A percentile compares a stretch with the other conserved stretches of the same genome.
phyloP scores from a whole-genome alignment of 75 land plant genomes.

The Pinus tabuliformis region DNA sequence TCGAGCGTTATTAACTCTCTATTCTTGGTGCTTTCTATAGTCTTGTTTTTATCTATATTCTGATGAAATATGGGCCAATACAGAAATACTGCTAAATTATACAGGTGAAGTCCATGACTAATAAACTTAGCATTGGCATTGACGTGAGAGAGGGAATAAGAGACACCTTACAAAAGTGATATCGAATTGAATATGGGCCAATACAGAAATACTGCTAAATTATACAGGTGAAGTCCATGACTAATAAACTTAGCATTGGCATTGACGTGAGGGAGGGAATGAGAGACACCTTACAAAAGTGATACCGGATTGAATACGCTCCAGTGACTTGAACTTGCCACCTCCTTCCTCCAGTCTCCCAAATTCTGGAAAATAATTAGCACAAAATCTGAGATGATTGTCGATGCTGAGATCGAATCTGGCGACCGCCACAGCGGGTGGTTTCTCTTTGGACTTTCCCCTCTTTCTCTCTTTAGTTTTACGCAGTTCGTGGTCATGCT shows the following conservation, averaged over 20 bases:
- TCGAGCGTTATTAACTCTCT: not conserved
- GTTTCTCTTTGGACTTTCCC: not conserved
- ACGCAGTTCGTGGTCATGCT: no score
- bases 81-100: not conserved
- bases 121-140: not conserved
- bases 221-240: not conserved
- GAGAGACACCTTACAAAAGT: not conserved
- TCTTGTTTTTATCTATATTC: not conserved
- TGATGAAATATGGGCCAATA: not conserved
- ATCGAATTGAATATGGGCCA: not conserved
- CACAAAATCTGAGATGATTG: not conserved
- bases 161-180: conserved; percentile 5
- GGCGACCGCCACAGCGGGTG: not conserved
- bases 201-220: not conserved
- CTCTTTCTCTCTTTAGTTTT: not conserved
- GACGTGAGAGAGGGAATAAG: not conserved
- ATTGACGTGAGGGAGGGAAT: not conserved
- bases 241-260: not conserved
- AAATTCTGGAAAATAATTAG: not conserved
- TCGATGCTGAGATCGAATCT: not conserved
- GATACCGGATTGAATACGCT: not conserved
- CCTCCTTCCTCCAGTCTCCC: not conserved
- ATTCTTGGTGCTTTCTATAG: not conserved
- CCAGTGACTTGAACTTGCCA: conserved; percentile 1
- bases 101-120: not conserved